Percentiles rank a stretch among this genome's conserved stretches.
These are phyloP conservation scores for Trichomonascaceae sp. DNA, from an alignment of 1,139 yeast genomes.

Conservation along the genomic window DNA sequence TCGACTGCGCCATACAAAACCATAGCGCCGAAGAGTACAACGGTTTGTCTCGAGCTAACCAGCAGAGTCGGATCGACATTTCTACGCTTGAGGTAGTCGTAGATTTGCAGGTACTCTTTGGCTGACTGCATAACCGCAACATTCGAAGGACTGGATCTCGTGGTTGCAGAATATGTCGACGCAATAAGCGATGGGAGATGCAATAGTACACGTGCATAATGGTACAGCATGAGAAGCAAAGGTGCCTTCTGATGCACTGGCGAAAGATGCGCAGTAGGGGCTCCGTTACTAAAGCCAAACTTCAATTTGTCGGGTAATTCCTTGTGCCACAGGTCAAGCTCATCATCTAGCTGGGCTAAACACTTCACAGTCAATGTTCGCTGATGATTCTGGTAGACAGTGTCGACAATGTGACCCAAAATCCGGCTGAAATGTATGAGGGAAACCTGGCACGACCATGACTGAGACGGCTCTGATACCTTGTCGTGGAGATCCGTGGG, in stretches of 20 bases:
- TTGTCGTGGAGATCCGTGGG: constrained; percentile 52
- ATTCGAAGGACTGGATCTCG: constrained; percentile 40
- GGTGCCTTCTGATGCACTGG: constrained; percentile 41
- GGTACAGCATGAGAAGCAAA: constrained; percentile 51
- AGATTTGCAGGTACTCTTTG: constrained; percentile 47
- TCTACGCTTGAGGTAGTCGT: constrained; percentile 36
- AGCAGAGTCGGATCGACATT: constrained; percentile 45
- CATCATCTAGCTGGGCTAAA: constrained; percentile 40
- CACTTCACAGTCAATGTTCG: constrained; percentile 24
- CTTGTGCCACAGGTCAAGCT: constrained; percentile 67
- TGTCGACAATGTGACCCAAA: constrained; percentile 60
- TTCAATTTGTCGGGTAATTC: constrained; percentile 50
- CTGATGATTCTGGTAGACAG: constrained; percentile 34
- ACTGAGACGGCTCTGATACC: constrained; percentile 1
- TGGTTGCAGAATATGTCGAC: constrained; percentile 12
- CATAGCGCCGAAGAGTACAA: constrained; percentile 52
- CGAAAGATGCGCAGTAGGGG: constrained; percentile 29
- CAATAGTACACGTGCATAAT: constrained; percentile 67
- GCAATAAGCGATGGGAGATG: constrained; percentile 63
- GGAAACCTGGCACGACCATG: constrained; percentile 15
- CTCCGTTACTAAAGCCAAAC: constrained; percentile 57
- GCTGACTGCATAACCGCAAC: constrained; percentile 69
- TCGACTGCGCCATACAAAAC: constrained; percentile 74
- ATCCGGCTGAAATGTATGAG: constrained; percentile 55
- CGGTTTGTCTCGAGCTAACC: constrained; percentile 53